Base-by-base conservation (phyloP, 371 early-diverging fungal genomes). In the Chytridium lagenaria region DNA sequence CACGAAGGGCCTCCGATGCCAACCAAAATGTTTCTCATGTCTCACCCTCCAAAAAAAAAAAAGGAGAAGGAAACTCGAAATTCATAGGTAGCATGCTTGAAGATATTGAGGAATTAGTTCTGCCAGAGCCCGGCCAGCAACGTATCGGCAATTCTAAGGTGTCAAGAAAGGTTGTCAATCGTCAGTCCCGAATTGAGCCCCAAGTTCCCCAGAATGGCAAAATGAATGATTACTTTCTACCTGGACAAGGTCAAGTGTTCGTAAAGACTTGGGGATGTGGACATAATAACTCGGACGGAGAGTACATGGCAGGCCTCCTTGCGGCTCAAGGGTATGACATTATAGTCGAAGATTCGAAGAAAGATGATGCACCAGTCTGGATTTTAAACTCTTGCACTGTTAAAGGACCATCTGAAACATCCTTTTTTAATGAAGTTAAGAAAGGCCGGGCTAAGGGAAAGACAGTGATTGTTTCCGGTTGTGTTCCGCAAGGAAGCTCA, bases 321-420 rank as follows among this genome's bases (percentile, higher is more conserved):
- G 77, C 81, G 0, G 72, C 79, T 1, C 71, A 81, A 28, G 87
- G 87, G 10, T 86, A 86, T 76, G 38, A 44, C 12, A 73, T 87
- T 2, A 30, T 80, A 1, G 74, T 85, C 28, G 80, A 80, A 59
- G 75, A 78, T 57, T 37, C 63, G 19, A 49, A 74, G n/a, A 70
- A 71, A 61, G 69, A 76, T n/a, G 67, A 67, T 2, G 84, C 86
- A 1, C 79, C 86, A 59, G 34, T 87, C 39, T 87, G 87, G 87
- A 67, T 87, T 39, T 77, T 87, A 19, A 87, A 87, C 76, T 80
- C 80, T 15, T 87, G 87, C 77, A 84, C 87, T 22, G 87, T 87
- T 44, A 87, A 87, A 71, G 84, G 83, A 23, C 87, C 87, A 12
- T 76, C 77, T 36, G 84, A 87, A 70, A 73, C 72, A 59, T 78